These are phyloP conservation scores for Penstemon davidsonii DNA, from an alignment of 257 asterid genomes.

Conservation along the genomic window DNA sequence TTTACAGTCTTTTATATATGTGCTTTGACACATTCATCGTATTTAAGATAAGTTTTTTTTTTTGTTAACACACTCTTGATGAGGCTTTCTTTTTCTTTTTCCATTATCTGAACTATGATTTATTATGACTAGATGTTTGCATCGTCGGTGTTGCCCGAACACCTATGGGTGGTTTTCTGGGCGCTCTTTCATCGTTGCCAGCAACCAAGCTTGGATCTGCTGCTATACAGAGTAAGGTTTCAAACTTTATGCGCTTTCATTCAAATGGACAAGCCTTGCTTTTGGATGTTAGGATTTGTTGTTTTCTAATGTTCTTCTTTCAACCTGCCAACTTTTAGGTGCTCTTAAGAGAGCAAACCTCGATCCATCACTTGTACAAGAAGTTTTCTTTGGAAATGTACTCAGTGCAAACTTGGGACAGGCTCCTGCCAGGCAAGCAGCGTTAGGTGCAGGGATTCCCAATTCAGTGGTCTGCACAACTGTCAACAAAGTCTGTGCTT, in stretches of 20 bases:
- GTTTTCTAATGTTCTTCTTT: conserved; percentile 10
- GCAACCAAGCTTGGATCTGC: conserved; percentile 96
- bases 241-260: conserved; percentile 6
- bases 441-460: conserved; percentile 96
- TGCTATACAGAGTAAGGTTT: conserved; percentile 79
- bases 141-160: conserved; percentile 96
- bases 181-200: conserved; percentile 83
- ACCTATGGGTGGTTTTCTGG: conserved; percentile 95
- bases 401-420: conserved; percentile 98
- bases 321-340: conserved; percentile 48
- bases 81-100: conserved; percentile 6
- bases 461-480: conserved; percentile 85
- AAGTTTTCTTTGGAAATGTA: conserved; percentile 91
- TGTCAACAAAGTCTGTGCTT: conserved; percentile 96
- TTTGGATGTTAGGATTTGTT: neutral
- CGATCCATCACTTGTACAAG: conserved; percentile 91
- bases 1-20: conserved; percentile 2
- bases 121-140: conserved; percentile 73
- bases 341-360: conserved; percentile 89
- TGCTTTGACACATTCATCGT: conserved; percentile 2
- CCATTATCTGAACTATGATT: conserved; percentile 15
- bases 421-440: conserved; percentile 99
- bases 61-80: neutral
- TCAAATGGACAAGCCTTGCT: conserved; percentile 7
- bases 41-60: neutral